Evolutionary conservation across 306 rosid species (phyloP).

Genomic region (Trifolium pratense): DNA sequence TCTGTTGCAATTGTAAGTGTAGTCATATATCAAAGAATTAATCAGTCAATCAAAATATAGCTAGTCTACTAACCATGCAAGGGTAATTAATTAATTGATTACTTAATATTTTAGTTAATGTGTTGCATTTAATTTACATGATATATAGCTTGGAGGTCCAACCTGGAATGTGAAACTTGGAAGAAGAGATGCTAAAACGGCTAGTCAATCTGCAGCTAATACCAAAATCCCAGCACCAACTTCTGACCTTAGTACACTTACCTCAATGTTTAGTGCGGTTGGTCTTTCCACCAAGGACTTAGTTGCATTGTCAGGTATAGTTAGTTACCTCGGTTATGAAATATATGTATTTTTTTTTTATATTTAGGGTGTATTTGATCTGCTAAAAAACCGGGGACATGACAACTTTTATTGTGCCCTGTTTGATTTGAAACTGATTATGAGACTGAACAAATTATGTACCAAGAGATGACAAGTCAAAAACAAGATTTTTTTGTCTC

Average conservation of each 20-base stretch:
- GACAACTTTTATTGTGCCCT: too few species aligned
- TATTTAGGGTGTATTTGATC: too few species aligned
- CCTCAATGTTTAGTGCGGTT: conserved; percentile 59
- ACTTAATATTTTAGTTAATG: not conserved
- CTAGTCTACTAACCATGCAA: not conserved
- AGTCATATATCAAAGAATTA: not conserved
- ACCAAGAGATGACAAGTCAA: too few species aligned
- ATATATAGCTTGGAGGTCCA: conserved; percentile 90
- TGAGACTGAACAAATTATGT: too few species aligned
- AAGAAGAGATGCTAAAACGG: conserved; percentile 76
- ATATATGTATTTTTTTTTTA: too few species aligned
- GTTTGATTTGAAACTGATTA: too few species aligned
- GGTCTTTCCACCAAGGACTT: conserved; percentile 83
- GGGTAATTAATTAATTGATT: not conserved
- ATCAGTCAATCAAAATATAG: not conserved
- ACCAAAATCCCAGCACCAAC: conserved; percentile 71
- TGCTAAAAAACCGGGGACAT: too few species aligned
- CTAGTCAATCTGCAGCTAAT: conserved; percentile 78
- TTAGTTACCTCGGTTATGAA: too few species aligned
- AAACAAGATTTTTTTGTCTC: too few species aligned
- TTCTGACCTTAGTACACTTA: conserved; percentile 61
- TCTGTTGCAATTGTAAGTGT: conserved; percentile 63
- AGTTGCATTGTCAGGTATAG: conserved; percentile 71
- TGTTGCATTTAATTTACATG: not conserved
- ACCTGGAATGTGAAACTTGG: conserved; percentile 80